phyloP scores from a whole-genome alignment of 768 basidiomycete genomes.

The Mycena chlorophos region DNA sequence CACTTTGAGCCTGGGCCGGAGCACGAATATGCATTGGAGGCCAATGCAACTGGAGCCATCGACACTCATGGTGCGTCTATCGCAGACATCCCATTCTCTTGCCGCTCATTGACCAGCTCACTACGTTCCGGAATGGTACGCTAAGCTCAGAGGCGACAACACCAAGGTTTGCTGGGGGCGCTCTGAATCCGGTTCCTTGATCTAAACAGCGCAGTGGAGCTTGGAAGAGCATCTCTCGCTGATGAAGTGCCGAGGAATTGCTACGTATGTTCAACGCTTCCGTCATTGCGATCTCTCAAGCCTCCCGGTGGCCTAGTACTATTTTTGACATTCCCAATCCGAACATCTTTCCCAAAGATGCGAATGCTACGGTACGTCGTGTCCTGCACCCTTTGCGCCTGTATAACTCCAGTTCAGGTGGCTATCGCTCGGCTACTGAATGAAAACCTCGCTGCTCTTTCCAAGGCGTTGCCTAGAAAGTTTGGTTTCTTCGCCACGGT shows the following conservation, averaged over 20 bases:
- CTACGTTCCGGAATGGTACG: conserved; percentile 16
- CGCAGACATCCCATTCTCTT: neutral
- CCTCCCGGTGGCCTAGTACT: conserved; percentile 1
- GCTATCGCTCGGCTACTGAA: conserved; percentile 15
- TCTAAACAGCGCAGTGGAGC: conserved; percentile 8
- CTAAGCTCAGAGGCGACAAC: conserved; percentile 1
- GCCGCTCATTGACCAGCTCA: conserved; percentile 1
- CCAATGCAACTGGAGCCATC: neutral
- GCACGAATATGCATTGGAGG: neutral
- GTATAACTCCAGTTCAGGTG: neutral
- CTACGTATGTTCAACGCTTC: neutral
- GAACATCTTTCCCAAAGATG: conserved; percentile 9
- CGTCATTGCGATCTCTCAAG: neutral
- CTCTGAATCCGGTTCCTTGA: neutral
- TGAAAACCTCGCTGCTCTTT: conserved; percentile 17
- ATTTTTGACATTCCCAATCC: conserved; percentile 13
- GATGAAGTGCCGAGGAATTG: conserved; percentile 7
- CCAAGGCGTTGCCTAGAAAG: neutral
- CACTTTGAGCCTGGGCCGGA: conserved; percentile 1
- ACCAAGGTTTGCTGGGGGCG: conserved; percentile 5
- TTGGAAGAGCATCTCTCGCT: conserved; percentile 7
- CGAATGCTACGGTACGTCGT: conserved; percentile 6
- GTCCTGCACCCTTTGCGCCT: neutral
- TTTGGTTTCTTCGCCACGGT: conserved; percentile 13
- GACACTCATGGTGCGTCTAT: conserved; percentile 11